phyloP scores from a whole-genome alignment of 2,329 filamentous ascomycete species.

The Ceratocystis variospora region DNA sequence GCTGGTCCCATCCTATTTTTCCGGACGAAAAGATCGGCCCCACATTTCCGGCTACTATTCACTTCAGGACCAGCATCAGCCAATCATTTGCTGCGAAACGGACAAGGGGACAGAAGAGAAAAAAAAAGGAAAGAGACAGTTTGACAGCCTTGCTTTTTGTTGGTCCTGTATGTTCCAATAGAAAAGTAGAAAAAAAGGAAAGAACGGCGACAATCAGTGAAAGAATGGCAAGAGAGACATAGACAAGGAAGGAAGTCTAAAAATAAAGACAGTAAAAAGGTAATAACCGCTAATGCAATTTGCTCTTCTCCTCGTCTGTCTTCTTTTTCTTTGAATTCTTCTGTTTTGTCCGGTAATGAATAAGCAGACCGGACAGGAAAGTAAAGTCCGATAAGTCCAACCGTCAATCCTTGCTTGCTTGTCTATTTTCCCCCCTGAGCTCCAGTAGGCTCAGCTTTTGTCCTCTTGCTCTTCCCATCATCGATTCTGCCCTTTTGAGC shows the following conservation, averaged over 20 bases:
- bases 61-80: not conserved
- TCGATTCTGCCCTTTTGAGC: not conserved
- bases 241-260: not conserved
- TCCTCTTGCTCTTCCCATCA: not conserved
- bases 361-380: not conserved
- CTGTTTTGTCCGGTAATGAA: not conserved
- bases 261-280: not conserved
- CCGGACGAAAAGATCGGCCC: slow-evolving; percentile 1
- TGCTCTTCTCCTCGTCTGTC: not conserved
- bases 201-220: not conserved
- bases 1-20: not conserved
- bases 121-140: not conserved
- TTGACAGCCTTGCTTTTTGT: not conserved
- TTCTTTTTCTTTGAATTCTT: not conserved
- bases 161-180: not conserved
- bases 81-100: not conserved
- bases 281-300: not conserved
- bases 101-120: not conserved
- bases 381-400: not conserved
- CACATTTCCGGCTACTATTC: not conserved
- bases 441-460: not conserved
- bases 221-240: not conserved
- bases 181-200: not conserved
- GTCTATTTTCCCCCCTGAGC: not conserved
- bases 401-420: not conserved